Evolutionary conservation across 352 stramenopile species (phyloP).

Genomic region (Blastocystis sp.): DNA sequence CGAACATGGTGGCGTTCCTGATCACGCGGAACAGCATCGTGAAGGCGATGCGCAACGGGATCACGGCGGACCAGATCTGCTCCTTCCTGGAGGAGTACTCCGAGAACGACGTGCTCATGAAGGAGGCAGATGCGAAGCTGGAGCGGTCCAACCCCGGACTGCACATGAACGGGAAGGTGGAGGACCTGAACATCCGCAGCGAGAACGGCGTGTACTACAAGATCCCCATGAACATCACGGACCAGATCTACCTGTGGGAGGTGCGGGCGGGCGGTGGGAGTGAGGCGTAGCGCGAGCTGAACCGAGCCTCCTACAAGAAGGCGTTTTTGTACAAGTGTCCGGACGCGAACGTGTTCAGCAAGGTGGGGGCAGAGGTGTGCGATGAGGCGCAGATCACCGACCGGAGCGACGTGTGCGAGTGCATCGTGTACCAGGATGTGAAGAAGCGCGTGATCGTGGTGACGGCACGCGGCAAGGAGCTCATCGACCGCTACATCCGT

Average conservation of each 20-base stretch:
- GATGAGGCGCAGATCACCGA: slow-evolving; percentile 2
- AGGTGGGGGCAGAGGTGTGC: not conserved
- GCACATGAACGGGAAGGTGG: slow-evolving; percentile 11
- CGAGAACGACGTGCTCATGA: slow-evolving; percentile 32
- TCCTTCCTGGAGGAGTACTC: slow-evolving; percentile 56
- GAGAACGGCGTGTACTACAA: slow-evolving; percentile 56
- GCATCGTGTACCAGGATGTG: slow-evolving; percentile 1
- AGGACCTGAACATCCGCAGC: slow-evolving; percentile 34
- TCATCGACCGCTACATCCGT: not conserved
- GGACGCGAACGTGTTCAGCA: slow-evolving; percentile 35
- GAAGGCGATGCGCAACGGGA: slow-evolving; percentile 53
- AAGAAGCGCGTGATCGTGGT: slow-evolving; percentile 8
- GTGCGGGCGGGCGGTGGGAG: not conserved
- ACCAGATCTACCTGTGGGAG: slow-evolving; percentile 68
- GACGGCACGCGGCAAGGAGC: not conserved
- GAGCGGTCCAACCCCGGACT: slow-evolving; percentile 32
- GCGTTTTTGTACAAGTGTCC: slow-evolving; percentile 43
- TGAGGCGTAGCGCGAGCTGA: slow-evolving; percentile 51
- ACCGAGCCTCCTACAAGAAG: slow-evolving; percentile 29
- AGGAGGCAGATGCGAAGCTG: slow-evolving; percentile 55
- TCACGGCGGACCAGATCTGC: slow-evolving; percentile 64
- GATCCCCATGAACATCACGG: slow-evolving; percentile 64
- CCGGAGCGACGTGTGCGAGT: not conserved
- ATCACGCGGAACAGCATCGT: slow-evolving; percentile 58
- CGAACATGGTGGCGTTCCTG: slow-evolving; percentile 59